These are phyloP conservation scores for Phytophthora constricta DNA, from an alignment of 352 stramenopile species.

Conservation along the genomic window DNA sequence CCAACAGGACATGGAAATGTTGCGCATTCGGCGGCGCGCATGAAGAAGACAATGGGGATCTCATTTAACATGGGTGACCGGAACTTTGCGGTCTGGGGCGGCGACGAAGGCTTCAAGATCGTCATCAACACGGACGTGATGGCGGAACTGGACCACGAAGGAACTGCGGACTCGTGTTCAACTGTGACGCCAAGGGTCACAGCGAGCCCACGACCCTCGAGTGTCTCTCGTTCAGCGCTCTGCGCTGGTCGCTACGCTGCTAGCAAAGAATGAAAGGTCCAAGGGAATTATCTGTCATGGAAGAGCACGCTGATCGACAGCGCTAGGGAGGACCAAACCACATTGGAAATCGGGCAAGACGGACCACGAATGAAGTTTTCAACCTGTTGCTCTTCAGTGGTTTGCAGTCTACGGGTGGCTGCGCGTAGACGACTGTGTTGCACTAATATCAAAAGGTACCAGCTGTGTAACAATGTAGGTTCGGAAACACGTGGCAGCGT, in stretches of 20 bases:
- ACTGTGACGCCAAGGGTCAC: slow-evolving; percentile 84
- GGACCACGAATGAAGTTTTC: no score
- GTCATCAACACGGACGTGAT: slow-evolving; percentile 77
- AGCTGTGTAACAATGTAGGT: background rate
- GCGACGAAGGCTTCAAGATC: slow-evolving; percentile 73
- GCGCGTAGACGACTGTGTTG: no score
- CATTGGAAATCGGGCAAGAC: slow-evolving; percentile 79
- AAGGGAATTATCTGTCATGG: slow-evolving; percentile 72
- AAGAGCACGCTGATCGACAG: slow-evolving; percentile 56
- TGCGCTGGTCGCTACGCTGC: background rate
- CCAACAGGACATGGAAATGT: slow-evolving; percentile 77
- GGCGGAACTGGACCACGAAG: slow-evolving; percentile 78
- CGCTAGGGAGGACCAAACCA: slow-evolving; percentile 65
- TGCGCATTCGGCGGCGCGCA: slow-evolving; percentile 64
- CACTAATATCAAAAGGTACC: background rate
- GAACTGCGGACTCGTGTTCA: slow-evolving; percentile 38
- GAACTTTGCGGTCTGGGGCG: slow-evolving; percentile 88
- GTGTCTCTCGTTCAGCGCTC: slow-evolving; percentile 68
- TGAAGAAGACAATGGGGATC: slow-evolving; percentile 85
- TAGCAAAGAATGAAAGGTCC: background rate
- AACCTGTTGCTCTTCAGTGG: slow-evolving; percentile 67
- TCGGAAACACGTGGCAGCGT: no score
- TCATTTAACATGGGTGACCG: slow-evolving; percentile 70
- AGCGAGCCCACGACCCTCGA: slow-evolving; percentile 71
- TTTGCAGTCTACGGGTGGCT: slow-evolving; percentile 18